Conservation (phyloP, 257 asterid species). For the Ajuga chamaepitys region DNA sequence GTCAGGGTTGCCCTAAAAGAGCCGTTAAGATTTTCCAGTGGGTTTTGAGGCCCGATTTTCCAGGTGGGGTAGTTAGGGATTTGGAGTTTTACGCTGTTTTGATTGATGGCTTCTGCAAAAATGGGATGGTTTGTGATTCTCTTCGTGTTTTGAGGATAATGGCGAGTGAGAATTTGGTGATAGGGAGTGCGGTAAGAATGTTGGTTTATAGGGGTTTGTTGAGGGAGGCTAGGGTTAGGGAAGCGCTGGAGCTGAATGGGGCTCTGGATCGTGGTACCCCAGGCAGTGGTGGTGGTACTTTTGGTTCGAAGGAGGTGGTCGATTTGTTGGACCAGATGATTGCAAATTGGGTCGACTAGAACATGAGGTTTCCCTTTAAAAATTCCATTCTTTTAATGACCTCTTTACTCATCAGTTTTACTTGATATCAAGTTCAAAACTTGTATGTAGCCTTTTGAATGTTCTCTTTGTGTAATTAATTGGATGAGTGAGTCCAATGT, state of each 20-base stretch:
- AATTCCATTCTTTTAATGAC: too few species aligned
- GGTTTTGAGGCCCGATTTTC: conserved; percentile 42
- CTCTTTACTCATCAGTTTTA: not conserved
- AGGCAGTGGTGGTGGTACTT: conserved; percentile 20
- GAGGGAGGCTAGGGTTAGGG: conserved; percentile 61
- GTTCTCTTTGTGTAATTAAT: not conserved
- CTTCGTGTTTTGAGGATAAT: conserved; percentile 43
- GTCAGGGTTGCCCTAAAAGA: conserved; percentile 20
- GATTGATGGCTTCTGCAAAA: conserved; percentile 38
- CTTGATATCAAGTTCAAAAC: not conserved
- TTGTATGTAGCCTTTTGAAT: not conserved
- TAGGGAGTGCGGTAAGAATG: conserved; percentile 26
- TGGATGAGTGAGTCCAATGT: too few species aligned
- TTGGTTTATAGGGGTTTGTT: conserved; percentile 37
- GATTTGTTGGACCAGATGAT: conserved; percentile 34
- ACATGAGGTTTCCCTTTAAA: not conserved
- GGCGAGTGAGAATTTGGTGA: conserved; percentile 28
- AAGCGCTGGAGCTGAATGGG: conserved; percentile 36
- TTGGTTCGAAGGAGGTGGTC: conserved; percentile 17
- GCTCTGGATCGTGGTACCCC: conserved; percentile 23
- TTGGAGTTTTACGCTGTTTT: conserved; percentile 27
- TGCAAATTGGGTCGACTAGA: conserved; percentile 40
- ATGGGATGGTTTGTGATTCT: conserved; percentile 35
- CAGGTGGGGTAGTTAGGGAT: conserved; percentile 19
- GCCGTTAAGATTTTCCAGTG: conserved; percentile 49